Conservation (phyloP, 176 grass and related monocot genomes). For the Bothriochloa decipiens region DNA sequence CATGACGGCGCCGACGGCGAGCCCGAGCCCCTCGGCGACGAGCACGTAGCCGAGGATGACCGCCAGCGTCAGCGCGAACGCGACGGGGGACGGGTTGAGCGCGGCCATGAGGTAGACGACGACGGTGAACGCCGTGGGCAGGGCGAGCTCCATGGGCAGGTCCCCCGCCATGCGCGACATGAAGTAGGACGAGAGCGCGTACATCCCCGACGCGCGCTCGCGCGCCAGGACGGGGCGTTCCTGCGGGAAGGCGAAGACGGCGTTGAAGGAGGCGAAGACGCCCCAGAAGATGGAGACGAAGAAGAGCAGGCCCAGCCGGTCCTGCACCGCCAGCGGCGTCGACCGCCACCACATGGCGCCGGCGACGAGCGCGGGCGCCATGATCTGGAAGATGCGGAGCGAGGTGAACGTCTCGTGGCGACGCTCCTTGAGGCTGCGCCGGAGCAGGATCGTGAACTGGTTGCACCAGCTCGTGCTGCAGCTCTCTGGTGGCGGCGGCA, state of each 20-base stretch:
- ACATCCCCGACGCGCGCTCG: constrained; percentile 87
- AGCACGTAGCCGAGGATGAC: constrained; percentile 79
- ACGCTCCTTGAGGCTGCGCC: constrained; percentile 88
- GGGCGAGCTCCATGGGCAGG: constrained; percentile 94
- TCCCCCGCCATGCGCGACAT: constrained; percentile 78
- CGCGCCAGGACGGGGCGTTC: constrained; percentile 67
- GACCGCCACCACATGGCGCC: constrained; percentile 98
- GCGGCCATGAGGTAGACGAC: constrained; percentile 93
- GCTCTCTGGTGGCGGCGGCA: background rate
- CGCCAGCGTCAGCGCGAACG: constrained; percentile 71
- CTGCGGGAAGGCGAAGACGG: constrained; percentile 90
- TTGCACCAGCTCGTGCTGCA: constrained; percentile 56
- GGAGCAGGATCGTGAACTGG: constrained; percentile 86
- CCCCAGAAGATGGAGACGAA: constrained; percentile 99
- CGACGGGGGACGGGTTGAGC: constrained; percentile 53
- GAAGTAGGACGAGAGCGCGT: constrained; percentile 90
- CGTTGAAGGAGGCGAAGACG: constrained; percentile 96
- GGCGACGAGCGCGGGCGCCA: constrained; percentile 72
- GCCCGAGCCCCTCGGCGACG: constrained; percentile 69
- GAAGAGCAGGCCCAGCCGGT: constrained; percentile 94
- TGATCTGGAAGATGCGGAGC: constrained; percentile 82
- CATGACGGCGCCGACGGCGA: constrained; percentile 76
- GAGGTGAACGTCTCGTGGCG: constrained; percentile 94
- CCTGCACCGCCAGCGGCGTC: constrained; percentile 50
- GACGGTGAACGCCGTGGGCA: constrained; percentile 67